Conservation (phyloP, 2,329 filamentous ascomycete genomes). For the Sclerotinia nivalis region DNA sequence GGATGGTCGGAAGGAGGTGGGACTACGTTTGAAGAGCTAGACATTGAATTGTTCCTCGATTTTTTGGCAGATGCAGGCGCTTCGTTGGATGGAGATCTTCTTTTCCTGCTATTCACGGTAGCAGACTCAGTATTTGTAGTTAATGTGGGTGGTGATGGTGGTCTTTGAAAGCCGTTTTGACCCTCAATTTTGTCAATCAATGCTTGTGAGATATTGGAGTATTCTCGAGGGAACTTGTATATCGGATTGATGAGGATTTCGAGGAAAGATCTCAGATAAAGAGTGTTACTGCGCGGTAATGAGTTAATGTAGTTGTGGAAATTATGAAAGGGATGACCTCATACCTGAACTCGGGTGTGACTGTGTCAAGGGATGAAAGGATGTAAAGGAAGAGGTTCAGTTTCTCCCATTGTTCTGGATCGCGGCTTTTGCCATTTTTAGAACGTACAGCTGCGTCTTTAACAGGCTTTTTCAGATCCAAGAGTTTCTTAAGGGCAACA, state of each 20-base stretch:
- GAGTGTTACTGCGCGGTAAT: background rate
- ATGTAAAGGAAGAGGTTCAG: background rate
- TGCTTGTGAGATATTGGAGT: background rate
- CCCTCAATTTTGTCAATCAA: background rate
- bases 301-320: background rate
- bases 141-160: background rate
- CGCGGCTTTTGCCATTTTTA: background rate
- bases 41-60: background rate
- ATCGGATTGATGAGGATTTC: background rate
- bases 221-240: background rate
- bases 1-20: slow-evolving; percentile 3
- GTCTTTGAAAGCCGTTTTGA: slow-evolving; percentile 1
- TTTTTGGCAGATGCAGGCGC: background rate
- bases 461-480: background rate
- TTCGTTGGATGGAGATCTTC: background rate
- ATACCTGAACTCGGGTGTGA: slow-evolving; percentile 3
- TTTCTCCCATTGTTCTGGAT: background rate
- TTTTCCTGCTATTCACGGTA: background rate
- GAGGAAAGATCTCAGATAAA: background rate
- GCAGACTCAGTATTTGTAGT: background rate
- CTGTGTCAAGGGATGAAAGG: background rate
- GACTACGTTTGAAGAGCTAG: background rate
- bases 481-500: background rate
- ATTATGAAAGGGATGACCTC: background rate
- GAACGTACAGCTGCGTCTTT: background rate